A percentile compares a stretch with the other conserved stretches of the same genome.
Evolutionary conservation across 495 filamentous ascomycete genomes (phyloP).

Genomic region (Aspergillus bridgeri): DNA sequence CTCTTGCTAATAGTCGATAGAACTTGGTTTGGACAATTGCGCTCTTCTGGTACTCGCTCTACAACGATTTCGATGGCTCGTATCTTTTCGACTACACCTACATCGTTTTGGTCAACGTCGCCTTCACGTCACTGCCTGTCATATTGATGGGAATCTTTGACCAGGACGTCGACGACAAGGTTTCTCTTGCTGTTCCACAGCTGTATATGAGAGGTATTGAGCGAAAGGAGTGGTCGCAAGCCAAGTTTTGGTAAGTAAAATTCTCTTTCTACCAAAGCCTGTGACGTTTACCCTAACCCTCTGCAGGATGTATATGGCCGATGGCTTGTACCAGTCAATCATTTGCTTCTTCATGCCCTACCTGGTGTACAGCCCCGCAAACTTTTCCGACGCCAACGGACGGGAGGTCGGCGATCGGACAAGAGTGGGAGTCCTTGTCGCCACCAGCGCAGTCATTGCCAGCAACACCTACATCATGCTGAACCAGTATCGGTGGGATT

Average conservation of each 20-base stretch:
- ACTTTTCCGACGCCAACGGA: constrained; percentile 65
- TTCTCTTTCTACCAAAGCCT: not conserved
- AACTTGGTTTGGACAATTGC: constrained; percentile 98
- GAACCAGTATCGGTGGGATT: constrained; percentile 98
- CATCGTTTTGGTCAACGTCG: constrained; percentile 91
- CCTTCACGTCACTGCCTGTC: constrained; percentile 93
- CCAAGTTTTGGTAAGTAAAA: constrained; percentile 84
- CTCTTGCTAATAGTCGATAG: constrained; percentile 32
- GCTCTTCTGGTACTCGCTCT: constrained; percentile 97
- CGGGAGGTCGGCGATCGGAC: constrained; percentile 68
- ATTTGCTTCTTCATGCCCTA: constrained; percentile 92
- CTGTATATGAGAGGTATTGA: constrained; percentile 95
- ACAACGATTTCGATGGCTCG: constrained; percentile 89
- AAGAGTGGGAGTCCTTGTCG: constrained; percentile 81
- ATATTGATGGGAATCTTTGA: constrained; percentile 97
- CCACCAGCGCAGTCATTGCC: constrained; percentile 67
- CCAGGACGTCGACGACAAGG: constrained; percentile 91
- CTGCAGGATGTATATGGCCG: constrained; percentile 85
- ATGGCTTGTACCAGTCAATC: constrained; percentile 91
- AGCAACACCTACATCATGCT: constrained; percentile 94
- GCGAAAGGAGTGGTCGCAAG: constrained; percentile 93
- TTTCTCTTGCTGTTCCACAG: constrained; percentile 92
- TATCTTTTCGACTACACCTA: constrained; percentile 98
- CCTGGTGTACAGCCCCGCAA: constrained; percentile 65
- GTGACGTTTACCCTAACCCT: constrained; percentile 16